Percentiles rank a stretch among this genome's conserved stretches.
These are phyloP conservation scores for Phycomyces blakesleeanus DNA, from an alignment of 192 early-diverging fungal genomes.

Conservation along the genomic window DNA sequence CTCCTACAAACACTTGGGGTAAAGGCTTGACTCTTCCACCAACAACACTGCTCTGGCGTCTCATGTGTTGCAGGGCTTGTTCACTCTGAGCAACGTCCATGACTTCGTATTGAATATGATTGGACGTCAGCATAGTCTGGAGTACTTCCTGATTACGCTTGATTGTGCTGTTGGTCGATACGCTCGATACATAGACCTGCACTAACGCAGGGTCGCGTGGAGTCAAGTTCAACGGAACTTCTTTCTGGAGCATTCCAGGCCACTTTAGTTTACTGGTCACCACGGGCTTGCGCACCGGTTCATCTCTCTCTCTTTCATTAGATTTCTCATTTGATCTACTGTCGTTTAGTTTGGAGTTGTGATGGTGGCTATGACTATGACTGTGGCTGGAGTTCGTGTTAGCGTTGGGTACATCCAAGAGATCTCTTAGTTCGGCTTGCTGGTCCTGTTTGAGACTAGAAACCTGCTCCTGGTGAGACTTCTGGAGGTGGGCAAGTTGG, in stretches of 20 bases:
- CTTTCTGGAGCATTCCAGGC: slow-evolving; percentile 3
- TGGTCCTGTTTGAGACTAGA: slow-evolving; percentile 23
- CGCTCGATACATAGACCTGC: slow-evolving; percentile 31
- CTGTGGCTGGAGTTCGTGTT: background rate
- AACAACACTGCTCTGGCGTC: slow-evolving; percentile 10
- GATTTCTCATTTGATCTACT: too few relatives aligned
- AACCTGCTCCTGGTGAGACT: slow-evolving; percentile 29
- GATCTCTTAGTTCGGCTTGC: slow-evolving; percentile 18
- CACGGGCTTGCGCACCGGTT: background rate
- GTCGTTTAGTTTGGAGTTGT: too few relatives aligned
- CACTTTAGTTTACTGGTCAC: slow-evolving; percentile 9
- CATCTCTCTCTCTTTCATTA: too few relatives aligned
- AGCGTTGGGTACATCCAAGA: background rate
- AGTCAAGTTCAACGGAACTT: slow-evolving; percentile 2
- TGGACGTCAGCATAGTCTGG: background rate
- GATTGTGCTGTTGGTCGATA: slow-evolving; percentile 17
- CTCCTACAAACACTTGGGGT: slow-evolving; percentile 28
- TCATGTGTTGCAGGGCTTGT: slow-evolving; percentile 30
- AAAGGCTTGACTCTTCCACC: slow-evolving; percentile 14
- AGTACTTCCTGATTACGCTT: slow-evolving; percentile 29
- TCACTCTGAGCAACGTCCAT: slow-evolving; percentile 32
- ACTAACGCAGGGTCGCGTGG: slow-evolving; percentile 16
- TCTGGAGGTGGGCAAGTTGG: slow-evolving; percentile 21
- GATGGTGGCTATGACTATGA: too few relatives aligned
- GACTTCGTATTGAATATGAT: slow-evolving; percentile 19